Conservation (phyloP, 192 early-diverging fungal species). For the Spizellomyces sp. region DNA sequence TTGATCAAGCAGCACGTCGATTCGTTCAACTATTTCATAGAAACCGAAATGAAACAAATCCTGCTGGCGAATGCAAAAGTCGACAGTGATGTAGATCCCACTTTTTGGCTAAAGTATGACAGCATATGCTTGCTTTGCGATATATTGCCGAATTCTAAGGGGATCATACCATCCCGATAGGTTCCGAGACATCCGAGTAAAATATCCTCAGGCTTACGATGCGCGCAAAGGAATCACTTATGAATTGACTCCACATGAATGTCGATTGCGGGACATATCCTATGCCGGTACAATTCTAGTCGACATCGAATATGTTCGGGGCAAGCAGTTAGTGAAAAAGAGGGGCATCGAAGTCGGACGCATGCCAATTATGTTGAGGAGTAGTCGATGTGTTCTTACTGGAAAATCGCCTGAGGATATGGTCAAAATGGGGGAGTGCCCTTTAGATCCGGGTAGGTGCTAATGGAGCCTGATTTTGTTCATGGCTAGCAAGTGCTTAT, state of each 20-base stretch:
- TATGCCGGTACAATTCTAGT: slow-evolving; percentile 92
- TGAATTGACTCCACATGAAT: slow-evolving; percentile 91
- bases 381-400: slow-evolving; percentile 78
- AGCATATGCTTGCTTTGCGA: not conserved
- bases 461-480: not conserved
- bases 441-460: slow-evolving; percentile 83
- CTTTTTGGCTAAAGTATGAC: slow-evolving; percentile 86
- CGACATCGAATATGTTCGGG: slow-evolving; percentile 90
- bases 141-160: slow-evolving; percentile 37
- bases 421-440: slow-evolving; percentile 89
- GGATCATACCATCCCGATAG: too few relatives aligned
- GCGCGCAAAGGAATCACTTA: slow-evolving; percentile 64
- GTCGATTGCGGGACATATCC: slow-evolving; percentile 92
- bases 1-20: slow-evolving; percentile 99
- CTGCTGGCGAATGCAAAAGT: slow-evolving; percentile 89
- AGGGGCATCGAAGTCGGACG: slow-evolving; percentile 83
- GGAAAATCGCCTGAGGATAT: slow-evolving; percentile 80
- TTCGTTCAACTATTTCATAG: slow-evolving; percentile 98
- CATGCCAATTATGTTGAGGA: slow-evolving; percentile 96
- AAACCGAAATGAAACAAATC: slow-evolving; percentile 93
- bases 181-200: slow-evolving; percentile 86
- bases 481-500: not conserved
- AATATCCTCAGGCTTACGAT: slow-evolving; percentile 79
- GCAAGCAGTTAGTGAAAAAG: slow-evolving; percentile 76
- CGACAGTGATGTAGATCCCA: slow-evolving; percentile 89